phyloP scores from a whole-genome alignment of 2,329 filamentous ascomycete genomes.

The Calonectria ilicicola region DNA sequence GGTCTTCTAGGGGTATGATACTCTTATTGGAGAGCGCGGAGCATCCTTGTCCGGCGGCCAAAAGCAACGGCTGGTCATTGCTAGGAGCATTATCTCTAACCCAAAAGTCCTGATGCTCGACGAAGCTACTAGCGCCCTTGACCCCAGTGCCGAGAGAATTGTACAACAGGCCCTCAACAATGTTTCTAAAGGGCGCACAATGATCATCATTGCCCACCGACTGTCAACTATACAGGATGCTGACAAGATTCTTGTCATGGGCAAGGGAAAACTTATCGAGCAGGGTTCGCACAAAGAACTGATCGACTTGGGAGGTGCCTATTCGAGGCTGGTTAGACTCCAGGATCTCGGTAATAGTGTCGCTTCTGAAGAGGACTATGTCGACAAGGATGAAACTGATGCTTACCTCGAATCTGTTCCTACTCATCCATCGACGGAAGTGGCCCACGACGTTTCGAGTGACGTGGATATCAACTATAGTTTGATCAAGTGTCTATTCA shows the following conservation, averaged over 20 bases:
- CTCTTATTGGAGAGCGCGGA: conserved; percentile 73
- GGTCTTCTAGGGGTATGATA: conserved; percentile 63
- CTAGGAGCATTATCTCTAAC: conserved; percentile 73
- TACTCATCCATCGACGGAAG: conserved; percentile 40
- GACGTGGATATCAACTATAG: conserved; percentile 35
- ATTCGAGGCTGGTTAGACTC: conserved; percentile 61
- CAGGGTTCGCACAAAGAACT: conserved; percentile 72
- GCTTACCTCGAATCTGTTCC: conserved; percentile 40
- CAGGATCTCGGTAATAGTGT: conserved; percentile 51
- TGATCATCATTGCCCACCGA: conserved; percentile 74
- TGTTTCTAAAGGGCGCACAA: conserved; percentile 68
- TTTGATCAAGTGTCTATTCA: conserved; percentile 44
- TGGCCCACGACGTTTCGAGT: conserved; percentile 15
- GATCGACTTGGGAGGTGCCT: conserved; percentile 60
- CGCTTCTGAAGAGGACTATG: conserved; percentile 26
- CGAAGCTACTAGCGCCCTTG: conserved; percentile 74
- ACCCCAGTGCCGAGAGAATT: conserved; percentile 59
- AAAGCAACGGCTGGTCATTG: conserved; percentile 75
- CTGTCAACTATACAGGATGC: conserved; percentile 71
- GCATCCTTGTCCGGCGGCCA: conserved; percentile 76
- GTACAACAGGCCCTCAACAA: conserved; percentile 69
- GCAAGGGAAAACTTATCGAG: conserved; percentile 69
- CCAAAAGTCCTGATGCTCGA: conserved; percentile 75
- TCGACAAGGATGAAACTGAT: conserved; percentile 53
- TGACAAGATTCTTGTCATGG: conserved; percentile 74